Base-by-base conservation (phyloP, 1,284 basidiomycete genomes). In the Laetiporus sulphureus region DNA sequence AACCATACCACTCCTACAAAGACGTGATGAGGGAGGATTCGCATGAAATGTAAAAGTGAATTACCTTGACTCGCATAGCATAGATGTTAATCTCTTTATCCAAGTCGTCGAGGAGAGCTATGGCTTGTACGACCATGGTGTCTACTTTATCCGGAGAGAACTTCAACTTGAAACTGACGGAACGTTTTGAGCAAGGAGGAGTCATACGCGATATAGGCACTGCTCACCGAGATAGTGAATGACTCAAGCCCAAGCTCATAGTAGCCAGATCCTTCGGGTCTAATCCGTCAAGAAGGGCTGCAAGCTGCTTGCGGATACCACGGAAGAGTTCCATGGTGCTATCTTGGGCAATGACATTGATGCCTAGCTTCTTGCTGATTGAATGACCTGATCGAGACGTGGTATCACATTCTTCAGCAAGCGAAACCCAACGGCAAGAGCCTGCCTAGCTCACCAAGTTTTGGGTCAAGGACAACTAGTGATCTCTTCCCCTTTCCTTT, bases 61-160 rank as follows among this genome's bases (percentile, higher is more conserved):
- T 18, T 49, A 91, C 91, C 79, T 98, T 98, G 43, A 96, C 91
- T 60, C 95, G 81, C 95, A 99, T 99, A 16, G 93, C 83, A 62
- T 98, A 99, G 46, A 98, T 97, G 72, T 99, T 99, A 65, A 98
- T 91, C 69, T 99, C 95, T 71, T 99, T 99, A 82, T 99, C 95
- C 29, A 99, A 74, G 62, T 99, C 95, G 59, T 99, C 95, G 44
- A 99, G 77, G 19, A 99, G 73, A n/a, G 93, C 95, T 59, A 99
- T 97, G 12, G 95, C 95, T 67, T 99, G 96, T 24, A 99, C 89
- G 47, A 99, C 88, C 96, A 99, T 99, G 18, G 93, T 97, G 64
- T 99, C 95, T 37, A 99, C 94, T 69, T 98, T 98, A 73, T 99
- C 95, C 4, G 95, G 94, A 15, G 93, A 98, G 68, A 99, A 99